Evolutionary conservation across 192 early-diverging fungal genomes (phyloP), one percentile per base, ranked within the genome.

Genomic region (Coemansia sp.): DNA sequence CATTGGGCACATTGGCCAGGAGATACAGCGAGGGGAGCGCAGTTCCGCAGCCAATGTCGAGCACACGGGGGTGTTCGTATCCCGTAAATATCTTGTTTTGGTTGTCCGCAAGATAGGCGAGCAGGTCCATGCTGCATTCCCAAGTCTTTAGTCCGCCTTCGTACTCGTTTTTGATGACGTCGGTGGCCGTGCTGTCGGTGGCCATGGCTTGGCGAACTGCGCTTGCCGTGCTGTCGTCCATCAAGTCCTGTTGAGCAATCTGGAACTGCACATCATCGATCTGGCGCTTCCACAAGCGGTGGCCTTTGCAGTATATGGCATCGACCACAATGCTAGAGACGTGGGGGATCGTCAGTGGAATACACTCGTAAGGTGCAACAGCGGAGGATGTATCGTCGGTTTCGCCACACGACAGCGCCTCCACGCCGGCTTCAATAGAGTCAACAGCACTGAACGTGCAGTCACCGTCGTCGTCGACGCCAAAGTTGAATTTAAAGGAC

Each of bases 81-180:
- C 36, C 26, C 14, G 26, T 14, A 10, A 20, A 37, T 20, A 63
- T 28, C 7, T 54, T 61, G 11, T 68, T 59, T 17, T 63, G 66
- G 21, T 84, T 70, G 17, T 73, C 68, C 18, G 84, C 73, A 17
- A 93, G 66, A 61, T 86, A 92, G 49, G 84, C 70, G 17, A 95
- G 84, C 53, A 98, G 74, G 79, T 98, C 96, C 28, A 92, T 60
- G 8, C 92, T 86, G 69, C 95, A 96, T 67, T 98, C 96, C 96
- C 96, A 98, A 0, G 96, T 98, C 76, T 98, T 98, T 58, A 97
- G 84, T 11, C 96, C 96, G 42, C 87, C 96, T 69, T 97, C 96
- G 64, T 98, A 98, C 4, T 92, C 89, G 11, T 94, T 94, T 56
- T 85, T 83, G 36, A 98, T 86, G 4, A 98, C 68, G 73, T 98